Evolutionary conservation across 2,329 filamentous ascomycete genomes (phyloP).

Genomic region (Fusarium hainanense): DNA sequence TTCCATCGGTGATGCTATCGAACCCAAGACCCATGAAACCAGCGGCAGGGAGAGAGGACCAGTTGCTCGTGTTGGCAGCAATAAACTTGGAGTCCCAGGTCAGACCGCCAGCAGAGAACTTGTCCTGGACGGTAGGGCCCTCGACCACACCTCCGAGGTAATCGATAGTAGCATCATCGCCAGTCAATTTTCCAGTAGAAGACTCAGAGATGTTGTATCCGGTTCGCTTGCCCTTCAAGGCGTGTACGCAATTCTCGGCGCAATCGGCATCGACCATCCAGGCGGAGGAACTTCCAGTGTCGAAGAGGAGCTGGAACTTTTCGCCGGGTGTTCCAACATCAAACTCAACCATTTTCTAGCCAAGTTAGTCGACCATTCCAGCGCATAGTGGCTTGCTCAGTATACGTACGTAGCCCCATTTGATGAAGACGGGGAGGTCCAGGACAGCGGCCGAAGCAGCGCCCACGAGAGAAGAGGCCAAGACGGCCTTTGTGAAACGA

Average conservation of each 20-base stretch:
- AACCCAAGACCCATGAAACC: slow-evolving; percentile 53
- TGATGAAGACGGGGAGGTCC: slow-evolving; percentile 10
- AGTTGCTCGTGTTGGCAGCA: slow-evolving; percentile 46
- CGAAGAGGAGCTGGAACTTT: slow-evolving; percentile 47
- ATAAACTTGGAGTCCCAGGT: slow-evolving; percentile 49
- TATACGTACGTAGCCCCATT: slow-evolving; percentile 26
- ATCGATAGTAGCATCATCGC: slow-evolving; percentile 37
- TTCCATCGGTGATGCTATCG: slow-evolving; percentile 46
- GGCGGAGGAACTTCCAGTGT: slow-evolving; percentile 51
- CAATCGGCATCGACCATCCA: slow-evolving; percentile 49
- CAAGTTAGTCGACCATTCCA: not conserved
- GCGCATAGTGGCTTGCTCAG: accelerated
- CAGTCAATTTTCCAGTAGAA: slow-evolving; percentile 40
- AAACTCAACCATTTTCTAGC: slow-evolving; percentile 19
- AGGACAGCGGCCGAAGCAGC: slow-evolving; percentile 21
- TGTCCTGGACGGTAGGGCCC: slow-evolving; percentile 46
- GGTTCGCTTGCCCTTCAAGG: slow-evolving; percentile 40
- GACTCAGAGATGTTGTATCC: slow-evolving; percentile 47
- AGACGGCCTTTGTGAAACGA: slow-evolving; percentile 10
- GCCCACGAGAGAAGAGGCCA: slow-evolving; percentile 7
- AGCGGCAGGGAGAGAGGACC: slow-evolving; percentile 46
- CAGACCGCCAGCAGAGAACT: slow-evolving; percentile 31
- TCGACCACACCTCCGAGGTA: slow-evolving; percentile 48
- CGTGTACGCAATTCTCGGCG: slow-evolving; percentile 44
- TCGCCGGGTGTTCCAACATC: slow-evolving; percentile 46